Conservation (phyloP, 2,329 filamentous ascomycete genomes). For the Karstenula rhodostoma region DNA sequence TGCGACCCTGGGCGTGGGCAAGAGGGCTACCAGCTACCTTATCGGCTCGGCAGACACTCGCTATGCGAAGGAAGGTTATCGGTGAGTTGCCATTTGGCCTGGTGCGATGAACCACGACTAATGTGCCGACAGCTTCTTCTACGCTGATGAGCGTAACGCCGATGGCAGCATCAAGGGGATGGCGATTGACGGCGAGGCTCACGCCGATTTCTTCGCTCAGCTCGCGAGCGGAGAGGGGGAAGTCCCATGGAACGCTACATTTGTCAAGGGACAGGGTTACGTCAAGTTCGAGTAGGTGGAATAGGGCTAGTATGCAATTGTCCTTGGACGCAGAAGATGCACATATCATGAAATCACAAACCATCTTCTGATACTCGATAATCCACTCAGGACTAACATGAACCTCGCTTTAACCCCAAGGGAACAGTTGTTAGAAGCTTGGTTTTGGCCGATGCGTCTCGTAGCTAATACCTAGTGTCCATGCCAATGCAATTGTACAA, state of each 20-base stretch:
- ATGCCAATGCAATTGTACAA: too few species aligned
- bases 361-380: background rate
- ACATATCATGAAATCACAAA: background rate
- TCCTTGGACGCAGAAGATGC: background rate
- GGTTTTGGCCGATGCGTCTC: too few species aligned
- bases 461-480: too few species aligned
- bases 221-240: conserved; percentile 35
- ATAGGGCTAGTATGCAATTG: background rate
- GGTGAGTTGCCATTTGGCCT: conserved; percentile 33
- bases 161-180: conserved; percentile 47
- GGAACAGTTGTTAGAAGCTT: too few species aligned
- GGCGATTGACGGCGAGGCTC: conserved; percentile 43
- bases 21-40: conserved; percentile 50
- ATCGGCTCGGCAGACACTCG: conserved; percentile 46
- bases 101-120: conserved; percentile 3
- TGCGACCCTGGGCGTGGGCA: conserved; percentile 51
- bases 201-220: conserved; percentile 47
- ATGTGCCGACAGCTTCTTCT: conserved; percentile 55
- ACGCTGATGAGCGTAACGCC: conserved; percentile 56
- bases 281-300: conserved; percentile 20
- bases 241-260: conserved; percentile 49
- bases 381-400: background rate
- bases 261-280: conserved; percentile 49
- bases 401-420: too few species aligned
- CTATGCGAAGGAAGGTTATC: conserved; percentile 49